Conservation (phyloP, 305 asterid species). For the Fraxinus baroniana region DNA sequence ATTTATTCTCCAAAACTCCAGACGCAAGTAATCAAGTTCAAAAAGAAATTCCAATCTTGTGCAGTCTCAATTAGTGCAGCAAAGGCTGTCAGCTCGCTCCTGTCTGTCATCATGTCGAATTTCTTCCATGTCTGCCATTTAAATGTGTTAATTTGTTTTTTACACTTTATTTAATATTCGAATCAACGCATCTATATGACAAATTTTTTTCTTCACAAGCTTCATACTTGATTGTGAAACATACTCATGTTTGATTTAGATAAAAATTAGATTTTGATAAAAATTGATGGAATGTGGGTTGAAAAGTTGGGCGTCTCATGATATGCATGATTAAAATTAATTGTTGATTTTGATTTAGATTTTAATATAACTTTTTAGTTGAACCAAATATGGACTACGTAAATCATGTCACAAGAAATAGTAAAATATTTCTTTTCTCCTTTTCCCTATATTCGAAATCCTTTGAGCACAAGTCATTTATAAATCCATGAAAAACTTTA, state of each 20-base stretch:
- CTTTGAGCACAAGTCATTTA: background rate
- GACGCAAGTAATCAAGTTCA: background rate
- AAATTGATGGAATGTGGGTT: background rate
- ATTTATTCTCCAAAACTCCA: background rate
- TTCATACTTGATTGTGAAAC: background rate
- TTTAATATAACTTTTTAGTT: background rate
- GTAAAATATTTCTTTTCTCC: background rate
- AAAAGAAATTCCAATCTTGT: slow-evolving; percentile 6
- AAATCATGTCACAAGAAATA: background rate
- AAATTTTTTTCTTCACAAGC: background rate
- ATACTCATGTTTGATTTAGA: background rate
- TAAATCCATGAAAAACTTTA: background rate
- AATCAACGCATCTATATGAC: background rate
- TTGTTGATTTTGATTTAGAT: too few species aligned
- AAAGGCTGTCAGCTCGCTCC: background rate
- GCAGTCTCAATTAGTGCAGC: background rate
- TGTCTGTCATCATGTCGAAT: background rate
- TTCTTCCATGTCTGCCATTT: background rate
- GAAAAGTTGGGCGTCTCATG: background rate
- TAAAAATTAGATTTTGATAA: too few species aligned
- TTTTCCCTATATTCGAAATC: background rate
- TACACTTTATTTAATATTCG: background rate
- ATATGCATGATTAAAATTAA: too few species aligned
- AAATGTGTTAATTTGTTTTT: background rate
- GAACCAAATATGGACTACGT: background rate